Conservation (phyloP, 2,329 filamentous ascomycete genomes). For the Curvularia spicifera region DNA sequence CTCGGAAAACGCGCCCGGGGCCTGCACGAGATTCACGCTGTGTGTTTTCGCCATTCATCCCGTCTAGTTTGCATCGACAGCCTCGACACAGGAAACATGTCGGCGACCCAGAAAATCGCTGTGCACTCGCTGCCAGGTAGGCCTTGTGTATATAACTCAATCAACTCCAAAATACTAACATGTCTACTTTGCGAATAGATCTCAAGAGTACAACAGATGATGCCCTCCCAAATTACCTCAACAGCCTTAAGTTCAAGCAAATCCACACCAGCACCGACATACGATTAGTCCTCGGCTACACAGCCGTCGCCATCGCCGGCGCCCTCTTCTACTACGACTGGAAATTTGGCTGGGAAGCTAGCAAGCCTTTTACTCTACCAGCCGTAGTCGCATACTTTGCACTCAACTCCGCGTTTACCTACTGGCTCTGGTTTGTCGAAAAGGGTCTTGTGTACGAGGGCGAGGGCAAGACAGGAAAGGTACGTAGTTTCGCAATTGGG, state of each 20-base stretch:
- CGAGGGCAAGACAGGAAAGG: conserved; percentile 69
- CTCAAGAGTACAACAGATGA: conserved; percentile 98
- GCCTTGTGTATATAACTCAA: neutral
- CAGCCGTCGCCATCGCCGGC: conserved; percentile 78
- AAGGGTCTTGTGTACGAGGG: conserved; percentile 83
- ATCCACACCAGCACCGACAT: conserved; percentile 82
- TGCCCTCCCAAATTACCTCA: conserved; percentile 90
- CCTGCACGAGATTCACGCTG: conserved; percentile 8
- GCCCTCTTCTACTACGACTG: conserved; percentile 92
- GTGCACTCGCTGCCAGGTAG: conserved; percentile 72
- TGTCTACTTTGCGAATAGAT: conserved; percentile 61
- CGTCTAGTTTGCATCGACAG: neutral
- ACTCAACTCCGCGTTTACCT: conserved; percentile 77
- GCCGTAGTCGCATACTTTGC: conserved; percentile 82
- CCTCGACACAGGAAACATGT: conserved; percentile 34
- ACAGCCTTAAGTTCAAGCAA: conserved; percentile 82
- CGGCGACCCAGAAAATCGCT: conserved; percentile 60
- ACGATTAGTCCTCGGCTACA: conserved; percentile 82
- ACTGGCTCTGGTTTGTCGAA: conserved; percentile 87
- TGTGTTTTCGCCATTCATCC: neutral
- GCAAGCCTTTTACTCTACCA: conserved; percentile 78
- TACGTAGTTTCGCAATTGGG: conserved; percentile 42
- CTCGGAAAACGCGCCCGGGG: conserved; percentile 14
- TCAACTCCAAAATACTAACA: conserved; percentile 17
- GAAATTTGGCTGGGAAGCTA: conserved; percentile 85